Conservation (phyloP, 1,284 basidiomycete genomes). For the Puccinia triticina region DNA sequence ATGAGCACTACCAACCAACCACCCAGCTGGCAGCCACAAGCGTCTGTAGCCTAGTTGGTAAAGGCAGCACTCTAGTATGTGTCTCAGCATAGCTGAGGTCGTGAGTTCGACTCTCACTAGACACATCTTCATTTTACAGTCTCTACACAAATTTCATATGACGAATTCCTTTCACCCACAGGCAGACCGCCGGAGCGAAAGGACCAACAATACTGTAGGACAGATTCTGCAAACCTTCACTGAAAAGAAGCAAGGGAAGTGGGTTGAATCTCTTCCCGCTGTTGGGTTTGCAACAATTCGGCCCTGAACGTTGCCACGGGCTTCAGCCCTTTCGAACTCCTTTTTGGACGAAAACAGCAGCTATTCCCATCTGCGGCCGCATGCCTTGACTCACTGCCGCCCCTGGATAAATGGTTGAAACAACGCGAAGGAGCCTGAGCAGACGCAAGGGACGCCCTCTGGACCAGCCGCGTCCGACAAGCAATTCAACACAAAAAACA, state of each 20-base stretch:
- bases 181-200: conserved; percentile 58
- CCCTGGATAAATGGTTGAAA: not conserved
- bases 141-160: not conserved
- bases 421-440: not conserved
- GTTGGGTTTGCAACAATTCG: conserved; percentile 1
- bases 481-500: conserved; percentile 18
- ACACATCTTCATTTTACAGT: no score
- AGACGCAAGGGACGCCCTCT: not conserved
- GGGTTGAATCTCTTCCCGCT: not conserved
- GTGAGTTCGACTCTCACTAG: no score
- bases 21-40: no score
- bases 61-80: no score
- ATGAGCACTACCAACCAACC: no score
- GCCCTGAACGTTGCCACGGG: no score
- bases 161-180: conserved; percentile 56
- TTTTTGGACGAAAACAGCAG: no score
- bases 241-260: not conserved
- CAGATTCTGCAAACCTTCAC: conserved; percentile 52
- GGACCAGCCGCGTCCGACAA: not conserved
- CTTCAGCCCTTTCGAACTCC: no score
- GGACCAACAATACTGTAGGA: conserved; percentile 60
- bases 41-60: no score
- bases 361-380: no score
- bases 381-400: no score
- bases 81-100: no score